Conservation (phyloP, 257 asterid species). For the Salvia hispanica region DNA sequence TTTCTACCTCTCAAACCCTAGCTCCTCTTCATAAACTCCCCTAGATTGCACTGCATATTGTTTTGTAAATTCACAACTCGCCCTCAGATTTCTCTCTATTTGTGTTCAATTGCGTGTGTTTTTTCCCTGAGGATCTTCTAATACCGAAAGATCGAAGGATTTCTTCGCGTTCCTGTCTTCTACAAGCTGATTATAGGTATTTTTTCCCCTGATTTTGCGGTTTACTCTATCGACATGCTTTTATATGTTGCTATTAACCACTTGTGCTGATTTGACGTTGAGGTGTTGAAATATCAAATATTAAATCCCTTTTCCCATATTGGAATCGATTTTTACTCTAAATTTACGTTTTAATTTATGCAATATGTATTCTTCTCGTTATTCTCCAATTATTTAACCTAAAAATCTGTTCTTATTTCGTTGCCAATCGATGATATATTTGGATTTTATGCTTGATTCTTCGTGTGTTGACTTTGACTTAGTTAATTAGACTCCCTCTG, state of each 20-base stretch:
- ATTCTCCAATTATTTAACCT: no score
- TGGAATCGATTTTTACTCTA: background rate
- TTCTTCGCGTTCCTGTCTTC: background rate
- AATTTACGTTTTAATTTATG: background rate
- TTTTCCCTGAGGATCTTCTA: background rate
- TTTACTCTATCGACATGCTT: background rate
- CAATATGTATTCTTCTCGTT: background rate
- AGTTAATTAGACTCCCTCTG: no score
- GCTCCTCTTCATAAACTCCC: constrained; percentile 2
- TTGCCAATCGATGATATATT: background rate
- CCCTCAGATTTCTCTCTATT: constrained; percentile 21
- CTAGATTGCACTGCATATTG: background rate
- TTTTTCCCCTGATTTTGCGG: background rate
- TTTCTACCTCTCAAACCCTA: constrained; percentile 1
- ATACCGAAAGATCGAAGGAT: constrained; percentile 18
- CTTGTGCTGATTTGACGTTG: background rate
- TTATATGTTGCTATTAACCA: background rate
- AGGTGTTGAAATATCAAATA: background rate
- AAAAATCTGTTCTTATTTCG: background rate
- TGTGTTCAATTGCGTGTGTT: background rate
- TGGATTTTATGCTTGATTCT: background rate
- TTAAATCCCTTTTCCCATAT: background rate
- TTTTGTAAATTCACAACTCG: background rate
- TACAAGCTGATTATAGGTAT: constrained; percentile 32
- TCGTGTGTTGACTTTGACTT: constrained; percentile 8